phyloP scores from a whole-genome alignment of 768 basidiomycete genomes.

The Suillus bovinus region DNA sequence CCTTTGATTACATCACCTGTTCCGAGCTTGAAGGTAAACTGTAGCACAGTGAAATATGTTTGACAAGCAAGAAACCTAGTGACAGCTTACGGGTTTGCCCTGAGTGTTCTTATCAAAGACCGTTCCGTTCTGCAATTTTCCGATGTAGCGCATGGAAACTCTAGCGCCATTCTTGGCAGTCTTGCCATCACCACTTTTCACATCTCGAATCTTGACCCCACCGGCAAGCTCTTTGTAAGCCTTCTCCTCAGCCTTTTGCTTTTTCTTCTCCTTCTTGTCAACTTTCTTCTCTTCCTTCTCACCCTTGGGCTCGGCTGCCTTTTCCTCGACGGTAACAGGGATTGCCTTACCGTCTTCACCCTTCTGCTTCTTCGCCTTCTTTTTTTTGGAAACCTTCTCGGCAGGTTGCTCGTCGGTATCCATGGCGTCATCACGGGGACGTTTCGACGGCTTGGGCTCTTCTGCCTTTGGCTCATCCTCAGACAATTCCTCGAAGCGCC shows the following conservation, averaged over 20 bases:
- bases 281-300: slow-evolving; percentile 36
- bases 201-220: slow-evolving; percentile 78
- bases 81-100: slow-evolving; percentile 75
- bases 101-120: slow-evolving; percentile 80
- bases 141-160: slow-evolving; percentile 89
- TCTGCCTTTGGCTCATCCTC: slow-evolving; percentile 5
- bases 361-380: slow-evolving; percentile 75
- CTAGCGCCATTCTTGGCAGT: slow-evolving; percentile 84
- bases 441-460: slow-evolving; percentile 59
- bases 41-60: slow-evolving; percentile 8
- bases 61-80: slow-evolving; percentile 9
- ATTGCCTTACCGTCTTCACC: slow-evolving; percentile 50
- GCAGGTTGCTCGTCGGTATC: slow-evolving; percentile 38
- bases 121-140: slow-evolving; percentile 78
- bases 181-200: slow-evolving; percentile 80
- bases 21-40: slow-evolving; percentile 83
- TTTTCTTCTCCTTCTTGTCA: slow-evolving; percentile 34
- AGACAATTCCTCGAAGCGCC: slow-evolving; percentile 77
- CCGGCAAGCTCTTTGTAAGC: slow-evolving; percentile 48
- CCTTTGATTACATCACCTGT: slow-evolving; percentile 92
- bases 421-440: slow-evolving; percentile 62
- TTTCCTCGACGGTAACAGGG: slow-evolving; percentile 25
- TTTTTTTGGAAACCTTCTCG: slow-evolving; percentile 52
- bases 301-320: slow-evolving; percentile 29
- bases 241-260: slow-evolving; percentile 27